These are phyloP conservation scores for Xylariaceae sp. DNA, from an alignment of 2,329 filamentous ascomycete genomes.

Conservation along the genomic window DNA sequence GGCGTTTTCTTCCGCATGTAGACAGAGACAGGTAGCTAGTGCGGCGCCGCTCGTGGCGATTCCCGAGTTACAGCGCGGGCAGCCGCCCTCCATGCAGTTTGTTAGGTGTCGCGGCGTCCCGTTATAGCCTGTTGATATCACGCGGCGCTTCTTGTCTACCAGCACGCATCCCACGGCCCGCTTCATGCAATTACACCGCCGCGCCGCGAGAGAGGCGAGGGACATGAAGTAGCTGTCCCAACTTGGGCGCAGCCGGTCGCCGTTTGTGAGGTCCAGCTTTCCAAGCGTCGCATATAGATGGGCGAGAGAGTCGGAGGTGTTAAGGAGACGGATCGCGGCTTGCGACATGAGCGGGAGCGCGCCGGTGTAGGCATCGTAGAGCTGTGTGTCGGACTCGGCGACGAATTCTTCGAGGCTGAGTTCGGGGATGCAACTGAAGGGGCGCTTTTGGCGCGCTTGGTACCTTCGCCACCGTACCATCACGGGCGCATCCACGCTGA, in stretches of 20 bases:
- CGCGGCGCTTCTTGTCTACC: constrained; percentile 71
- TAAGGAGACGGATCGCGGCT: constrained; percentile 79
- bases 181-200: constrained; percentile 97
- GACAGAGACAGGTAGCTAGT: constrained; percentile 82
- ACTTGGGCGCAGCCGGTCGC: constrained; percentile 73
- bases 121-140: constrained; percentile 95
- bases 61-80: constrained; percentile 76
- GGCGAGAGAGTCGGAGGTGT: constrained; percentile 67
- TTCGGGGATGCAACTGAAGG: background rate
- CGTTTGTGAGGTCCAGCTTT: constrained; percentile 69
- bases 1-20: constrained; percentile 98
- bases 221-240: constrained; percentile 99
- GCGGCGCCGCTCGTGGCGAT: constrained; percentile 62
- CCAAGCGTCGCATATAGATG: constrained; percentile 68
- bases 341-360: constrained; percentile 73
- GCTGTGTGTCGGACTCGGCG: constrained; percentile 60
- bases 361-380: constrained; percentile 63
- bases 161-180: constrained; percentile 90
- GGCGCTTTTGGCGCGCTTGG: constrained; percentile 35
- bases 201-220: constrained; percentile 83
- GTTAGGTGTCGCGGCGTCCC: constrained; percentile 84
- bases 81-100: constrained; percentile 93
- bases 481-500: constrained; percentile 87
- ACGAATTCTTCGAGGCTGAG: constrained; percentile 52
- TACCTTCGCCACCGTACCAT: constrained; percentile 78